These are phyloP conservation scores for Tolypocladium cylindrosporum DNA, from an alignment of 2,329 filamentous ascomycete genomes.

Conservation along the genomic window DNA sequence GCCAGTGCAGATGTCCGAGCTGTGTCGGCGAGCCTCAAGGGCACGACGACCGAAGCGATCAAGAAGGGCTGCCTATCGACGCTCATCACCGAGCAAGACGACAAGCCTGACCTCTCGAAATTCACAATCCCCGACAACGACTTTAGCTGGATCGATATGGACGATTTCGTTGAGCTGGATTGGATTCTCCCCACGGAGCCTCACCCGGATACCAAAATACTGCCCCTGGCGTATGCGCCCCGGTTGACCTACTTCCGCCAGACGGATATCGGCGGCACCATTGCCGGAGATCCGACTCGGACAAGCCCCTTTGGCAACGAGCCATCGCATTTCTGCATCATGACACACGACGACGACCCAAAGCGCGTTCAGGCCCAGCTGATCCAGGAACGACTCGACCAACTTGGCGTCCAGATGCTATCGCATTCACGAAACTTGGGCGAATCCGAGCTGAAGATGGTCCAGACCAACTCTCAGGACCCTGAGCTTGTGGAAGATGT, in stretches of 20 bases:
- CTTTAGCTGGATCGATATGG: slow-evolving; percentile 97
- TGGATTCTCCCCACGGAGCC: slow-evolving; percentile 88
- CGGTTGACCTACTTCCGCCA: slow-evolving; percentile 95
- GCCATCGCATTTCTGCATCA: slow-evolving; percentile 88
- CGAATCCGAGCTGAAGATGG: slow-evolving; percentile 62
- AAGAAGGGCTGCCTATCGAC: slow-evolving; percentile 46
- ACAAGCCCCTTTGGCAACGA: slow-evolving; percentile 90
- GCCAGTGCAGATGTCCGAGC: slow-evolving; percentile 86
- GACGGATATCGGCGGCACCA: slow-evolving; percentile 78
- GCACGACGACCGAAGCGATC: slow-evolving; percentile 68
- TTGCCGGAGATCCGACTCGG: slow-evolving; percentile 69
- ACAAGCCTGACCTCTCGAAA: slow-evolving; percentile 64
- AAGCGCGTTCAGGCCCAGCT: slow-evolving; percentile 79
- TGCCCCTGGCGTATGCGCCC: slow-evolving; percentile 87
- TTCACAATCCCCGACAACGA: slow-evolving; percentile 96
- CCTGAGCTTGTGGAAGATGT: slow-evolving; percentile 44
- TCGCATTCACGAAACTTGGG: slow-evolving; percentile 63
- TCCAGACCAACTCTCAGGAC: slow-evolving; percentile 39
- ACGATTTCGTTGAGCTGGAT: slow-evolving; percentile 96
- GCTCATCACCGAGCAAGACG: slow-evolving; percentile 43
- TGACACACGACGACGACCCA: slow-evolving; percentile 84
- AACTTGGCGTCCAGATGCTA: slow-evolving; percentile 68
- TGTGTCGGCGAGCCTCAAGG: slow-evolving; percentile 80
- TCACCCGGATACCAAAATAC: slow-evolving; percentile 86
- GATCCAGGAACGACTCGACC: slow-evolving; percentile 69